Percentiles rank a stretch among this genome's conserved stretches.
Conservation (phyloP, 2,329 filamentous ascomycete species). For the Coleophoma crateriformis region DNA sequence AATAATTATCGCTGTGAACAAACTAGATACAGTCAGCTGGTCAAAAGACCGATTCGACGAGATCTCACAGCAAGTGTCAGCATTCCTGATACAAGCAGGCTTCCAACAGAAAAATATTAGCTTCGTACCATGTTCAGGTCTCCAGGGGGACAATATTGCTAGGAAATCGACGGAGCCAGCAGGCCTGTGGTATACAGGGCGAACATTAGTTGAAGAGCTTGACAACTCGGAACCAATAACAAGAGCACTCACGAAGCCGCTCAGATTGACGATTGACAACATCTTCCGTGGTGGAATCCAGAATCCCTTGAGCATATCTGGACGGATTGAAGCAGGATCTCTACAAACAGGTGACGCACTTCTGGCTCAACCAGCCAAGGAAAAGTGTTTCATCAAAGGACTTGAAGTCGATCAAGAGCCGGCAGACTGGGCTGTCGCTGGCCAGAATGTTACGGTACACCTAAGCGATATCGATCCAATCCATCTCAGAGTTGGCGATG, state of each 20-base stretch:
- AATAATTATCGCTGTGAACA: slow-evolving; percentile 89
- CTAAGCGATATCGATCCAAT: slow-evolving; percentile 79
- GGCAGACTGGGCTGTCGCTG: slow-evolving; percentile 86
- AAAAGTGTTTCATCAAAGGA: slow-evolving; percentile 75
- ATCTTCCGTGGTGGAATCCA: slow-evolving; percentile 76
- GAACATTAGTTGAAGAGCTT: slow-evolving; percentile 76
- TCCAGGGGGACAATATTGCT: slow-evolving; percentile 83
- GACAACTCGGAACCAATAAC: slow-evolving; percentile 73
- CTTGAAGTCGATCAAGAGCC: slow-evolving; percentile 70
- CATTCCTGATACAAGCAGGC: slow-evolving; percentile 76
- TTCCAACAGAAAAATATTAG: slow-evolving; percentile 77
- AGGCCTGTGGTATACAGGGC: slow-evolving; percentile 74
- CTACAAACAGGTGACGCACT: slow-evolving; percentile 80
- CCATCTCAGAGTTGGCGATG: slow-evolving; percentile 78
- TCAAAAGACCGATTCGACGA: slow-evolving; percentile 76
- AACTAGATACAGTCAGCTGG: slow-evolving; percentile 86
- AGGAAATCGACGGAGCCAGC: slow-evolving; percentile 47
- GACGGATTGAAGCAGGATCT: slow-evolving; percentile 78
- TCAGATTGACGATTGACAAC: slow-evolving; percentile 83
- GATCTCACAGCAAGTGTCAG: slow-evolving; percentile 75
- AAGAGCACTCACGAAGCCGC: slow-evolving; percentile 68
- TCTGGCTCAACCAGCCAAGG: slow-evolving; percentile 72
- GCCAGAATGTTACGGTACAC: slow-evolving; percentile 82
- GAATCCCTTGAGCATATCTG: slow-evolving; percentile 79
- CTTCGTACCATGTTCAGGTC: slow-evolving; percentile 85